Evolutionary conservation across 148 eudicot genomes (phyloP), one percentile per base, ranked within the genome.

Genomic region (Fagopyrum tataricum): DNA sequence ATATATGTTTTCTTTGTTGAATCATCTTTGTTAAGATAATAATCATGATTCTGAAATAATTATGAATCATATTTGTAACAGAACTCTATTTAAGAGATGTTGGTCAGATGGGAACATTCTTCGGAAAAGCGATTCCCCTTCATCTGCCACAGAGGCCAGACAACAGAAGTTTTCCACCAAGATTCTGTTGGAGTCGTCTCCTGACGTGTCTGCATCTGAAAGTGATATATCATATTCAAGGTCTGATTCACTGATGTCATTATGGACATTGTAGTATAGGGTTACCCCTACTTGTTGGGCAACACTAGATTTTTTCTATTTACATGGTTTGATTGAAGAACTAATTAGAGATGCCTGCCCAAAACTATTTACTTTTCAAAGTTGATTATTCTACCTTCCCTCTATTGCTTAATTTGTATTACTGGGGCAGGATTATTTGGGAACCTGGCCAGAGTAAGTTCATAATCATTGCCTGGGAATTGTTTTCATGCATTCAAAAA

Each of bases 61-160:
- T 58, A 21, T 58, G 64, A 20, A 20, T 58, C 64, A 58, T 58
- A 58, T 58, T 58, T 58, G 64, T 21, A 21, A 58, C 64, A 58
- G 64, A 31, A 58, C 7, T 58, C 2, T 58, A 18, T 58, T 90
- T 81, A 84, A 85, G 78, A 83, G 96, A 82, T 90, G 89, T 73
- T 85, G 84, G 72, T 92, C 97, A 73, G 97, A 90, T 80, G 96
- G 97, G 78, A 87, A 76, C 81, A 90, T 92, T 78, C 89, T 90
- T 66, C 89, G 72, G 76, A 84, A 84, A 76, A 85, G 84, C 70
- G 66, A 74, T 75, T 77, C 83, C 3, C 81, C 91, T 58, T 72
- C 74, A 61, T 78, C 89, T 41, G 74, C 79, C 40, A 14, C 84
- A 26, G 74, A 78, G 73, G 78, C 71, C 40, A 82, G 72, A 72